These are phyloP conservation scores for Nymphaea colorata DNA, from an alignment of 164 flowering plant species.

Conservation along the genomic window DNA sequence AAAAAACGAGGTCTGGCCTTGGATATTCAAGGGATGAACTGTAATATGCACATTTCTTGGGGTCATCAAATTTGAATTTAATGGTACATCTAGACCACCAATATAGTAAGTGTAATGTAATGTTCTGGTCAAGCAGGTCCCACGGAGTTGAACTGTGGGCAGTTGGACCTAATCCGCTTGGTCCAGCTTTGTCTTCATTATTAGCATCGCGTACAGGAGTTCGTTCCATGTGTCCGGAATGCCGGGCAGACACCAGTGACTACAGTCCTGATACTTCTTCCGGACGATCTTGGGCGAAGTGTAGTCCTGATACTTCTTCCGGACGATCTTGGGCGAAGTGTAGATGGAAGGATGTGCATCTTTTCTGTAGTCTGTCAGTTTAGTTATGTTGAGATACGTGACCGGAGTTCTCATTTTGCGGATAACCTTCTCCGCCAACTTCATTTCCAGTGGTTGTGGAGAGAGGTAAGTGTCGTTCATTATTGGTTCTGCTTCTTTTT, in stretches of 20 bases:
- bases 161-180: no score
- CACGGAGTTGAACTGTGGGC: no score
- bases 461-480: conserved; percentile 48
- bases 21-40: no score
- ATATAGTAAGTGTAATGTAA: no score
- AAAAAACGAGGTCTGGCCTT: no score
- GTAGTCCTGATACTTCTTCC: conserved; percentile 63
- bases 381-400: conserved; percentile 62
- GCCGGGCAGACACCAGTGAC: conserved; percentile 99
- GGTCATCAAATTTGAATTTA: no score
- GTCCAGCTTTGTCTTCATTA: conserved; percentile 13
- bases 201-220: conserved; percentile 62
- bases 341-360: conserved; percentile 94
- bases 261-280: conserved; percentile 70
- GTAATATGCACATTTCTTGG: no score
- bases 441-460: conserved; percentile 63
- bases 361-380: conserved; percentile 80
- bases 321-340: conserved; percentile 42
- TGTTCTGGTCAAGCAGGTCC: no score
- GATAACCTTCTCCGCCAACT: conserved; percentile 49
- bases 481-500: conserved; percentile 70
- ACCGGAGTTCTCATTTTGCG: conserved; percentile 64
- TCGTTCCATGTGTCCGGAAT: conserved; percentile 98
- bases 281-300: conserved; percentile 39
- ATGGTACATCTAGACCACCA: no score